Conservation (phyloP, 1,284 basidiomycete genomes). For the Marasmius tenuissimus region DNA sequence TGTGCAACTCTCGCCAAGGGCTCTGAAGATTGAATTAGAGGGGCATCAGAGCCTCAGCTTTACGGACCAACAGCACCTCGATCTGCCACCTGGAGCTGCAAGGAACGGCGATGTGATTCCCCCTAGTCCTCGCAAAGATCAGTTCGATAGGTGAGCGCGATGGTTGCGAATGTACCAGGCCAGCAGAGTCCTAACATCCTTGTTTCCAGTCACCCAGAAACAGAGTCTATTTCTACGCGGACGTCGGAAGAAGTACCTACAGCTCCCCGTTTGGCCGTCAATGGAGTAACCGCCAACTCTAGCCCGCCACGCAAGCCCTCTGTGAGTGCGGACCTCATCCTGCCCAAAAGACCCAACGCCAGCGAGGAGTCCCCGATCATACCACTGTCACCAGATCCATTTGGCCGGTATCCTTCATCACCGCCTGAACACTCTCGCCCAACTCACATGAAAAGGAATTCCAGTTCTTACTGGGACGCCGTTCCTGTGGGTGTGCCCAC, state of each 20-base stretch:
- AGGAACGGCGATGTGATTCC: conserved; percentile 35
- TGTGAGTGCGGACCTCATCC: conserved; percentile 15
- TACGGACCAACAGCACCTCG: conserved; percentile 30
- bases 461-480: conserved; percentile 41
- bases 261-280: conserved; percentile 61
- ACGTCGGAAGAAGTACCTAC: conserved; percentile 33
- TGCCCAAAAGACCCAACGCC: conserved; percentile 15
- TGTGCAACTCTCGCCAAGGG: conserved; percentile 67
- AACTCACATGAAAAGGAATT: conserved; percentile 17
- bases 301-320: neutral
- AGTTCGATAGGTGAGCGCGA: neutral
- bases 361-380: conserved; percentile 49
- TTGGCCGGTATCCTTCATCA: conserved; percentile 63
- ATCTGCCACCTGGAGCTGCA: conserved; percentile 24
- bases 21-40: conserved; percentile 46
- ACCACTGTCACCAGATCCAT: conserved; percentile 77
- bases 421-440: conserved; percentile 31
- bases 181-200: neutral
- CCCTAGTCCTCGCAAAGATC: conserved; percentile 28
- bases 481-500: conserved; percentile 11
- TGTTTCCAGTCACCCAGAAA: neutral
- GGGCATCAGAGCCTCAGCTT: conserved; percentile 38
- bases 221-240: neutral
- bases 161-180: neutral
- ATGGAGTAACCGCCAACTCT: conserved; percentile 62